Evolutionary conservation across 2,329 filamentous ascomycete species (phyloP), one percentile per base, ranked within the genome.

Genomic region (Pyrenophora tritici-repentis): DNA sequence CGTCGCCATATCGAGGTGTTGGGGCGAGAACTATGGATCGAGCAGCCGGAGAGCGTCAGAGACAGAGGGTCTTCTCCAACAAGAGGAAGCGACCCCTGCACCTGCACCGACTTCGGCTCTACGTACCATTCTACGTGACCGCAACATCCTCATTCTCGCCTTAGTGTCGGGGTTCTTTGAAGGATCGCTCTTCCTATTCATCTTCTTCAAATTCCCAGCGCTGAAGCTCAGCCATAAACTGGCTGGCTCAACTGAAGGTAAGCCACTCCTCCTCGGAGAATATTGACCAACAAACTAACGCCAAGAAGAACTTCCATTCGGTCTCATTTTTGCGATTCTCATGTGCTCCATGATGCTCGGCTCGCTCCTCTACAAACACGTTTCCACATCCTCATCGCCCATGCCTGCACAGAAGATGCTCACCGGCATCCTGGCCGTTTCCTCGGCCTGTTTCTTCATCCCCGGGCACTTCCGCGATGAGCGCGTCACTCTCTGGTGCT

Each of bases 171-270:
- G 78, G 50, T 78, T 83, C 63, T 85, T 86, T 60, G 84, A 86
- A 68, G 82, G 82, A 16, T 78, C 81, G 22, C 82, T 86, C 75
- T 86, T 85, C 61, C 75, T 86, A 9, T 85, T 85, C 61, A 81
- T 86, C 49, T 86, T 85, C 67, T 85, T 84, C 73, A 85, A 83
- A 79, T 81, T 82, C 0, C 79, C 81, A 1, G 78, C 81, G 3
- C 70, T 86, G n/a, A 79, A 67, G 46, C 55, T 68, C 9, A 65
- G 60, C 33, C 68, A 71, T 35, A 61, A 69, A 34, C 24, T 68
- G 17, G 53, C 65, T 8, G 65, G 62, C 13, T 61, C 65, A n/a
- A 62, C 61, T 42, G 57, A 62, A 20, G 63, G 68, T 67, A 62
- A 49, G 62, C 40, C 34, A n/a, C 8, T 14, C 29, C 16, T 6